phyloP scores from a whole-genome alignment of 129 eudicot species.

The Chrysanthemum makinoi region DNA sequence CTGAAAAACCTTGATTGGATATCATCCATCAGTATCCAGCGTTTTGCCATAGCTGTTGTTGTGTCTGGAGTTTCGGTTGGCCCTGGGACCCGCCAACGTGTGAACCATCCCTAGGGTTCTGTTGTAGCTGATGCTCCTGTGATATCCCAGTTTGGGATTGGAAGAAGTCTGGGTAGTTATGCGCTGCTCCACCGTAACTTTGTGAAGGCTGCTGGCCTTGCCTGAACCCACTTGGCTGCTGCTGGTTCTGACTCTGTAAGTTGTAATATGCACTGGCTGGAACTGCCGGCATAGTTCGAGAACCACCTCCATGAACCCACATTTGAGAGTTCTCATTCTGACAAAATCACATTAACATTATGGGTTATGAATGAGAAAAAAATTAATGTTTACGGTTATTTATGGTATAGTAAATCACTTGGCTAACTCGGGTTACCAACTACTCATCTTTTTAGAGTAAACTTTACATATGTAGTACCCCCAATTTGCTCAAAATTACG shows the following conservation, averaged over 20 bases:
- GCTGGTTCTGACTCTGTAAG: conserved; percentile 77
- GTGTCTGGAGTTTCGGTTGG: conserved; percentile 75
- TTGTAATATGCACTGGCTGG: conserved; percentile 74
- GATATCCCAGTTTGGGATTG: conserved; percentile 68
- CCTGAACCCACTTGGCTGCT: conserved; percentile 64
- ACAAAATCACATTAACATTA: conserved; percentile 5
- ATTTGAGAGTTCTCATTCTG: conserved; percentile 51
- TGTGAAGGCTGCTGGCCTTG: conserved; percentile 69
- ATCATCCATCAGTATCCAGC: conserved; percentile 49
- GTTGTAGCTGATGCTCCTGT: conserved; percentile 67
- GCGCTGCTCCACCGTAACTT: conserved; percentile 47
- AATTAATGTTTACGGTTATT: too few relatives aligned
- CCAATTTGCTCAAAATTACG: too few relatives aligned
- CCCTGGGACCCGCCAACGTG: conserved; percentile 55
- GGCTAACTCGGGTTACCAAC: too few relatives aligned
- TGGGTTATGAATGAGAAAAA: background rate
- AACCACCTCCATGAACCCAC: conserved; percentile 89
- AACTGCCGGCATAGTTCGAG: conserved; percentile 72
- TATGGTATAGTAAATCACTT: too few relatives aligned
- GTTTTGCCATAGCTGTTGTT: conserved; percentile 89
- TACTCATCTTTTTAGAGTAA: too few relatives aligned
- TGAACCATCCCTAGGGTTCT: conserved; percentile 59
- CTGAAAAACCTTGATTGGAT: conserved; percentile 42
- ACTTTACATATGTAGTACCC: too few relatives aligned
- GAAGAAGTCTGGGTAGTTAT: conserved; percentile 74